phyloP scores from a whole-genome alignment of 2,329 filamentous ascomycete genomes.

The Pestalotiopsis fici region DNA sequence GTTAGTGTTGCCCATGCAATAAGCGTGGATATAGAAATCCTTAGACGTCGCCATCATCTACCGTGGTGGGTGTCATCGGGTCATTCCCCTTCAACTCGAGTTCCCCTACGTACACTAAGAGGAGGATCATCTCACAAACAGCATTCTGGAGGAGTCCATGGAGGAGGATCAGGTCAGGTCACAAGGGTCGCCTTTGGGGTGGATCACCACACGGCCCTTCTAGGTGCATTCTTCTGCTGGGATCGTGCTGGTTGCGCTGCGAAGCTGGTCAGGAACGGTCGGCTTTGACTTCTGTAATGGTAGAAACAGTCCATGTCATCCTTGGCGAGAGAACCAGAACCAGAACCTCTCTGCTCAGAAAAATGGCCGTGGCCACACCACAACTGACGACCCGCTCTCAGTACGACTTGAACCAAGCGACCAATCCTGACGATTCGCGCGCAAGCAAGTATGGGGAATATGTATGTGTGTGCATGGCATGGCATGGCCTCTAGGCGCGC shows the following conservation, averaged over 20 bases:
- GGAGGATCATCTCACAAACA: neutral
- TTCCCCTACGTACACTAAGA: neutral
- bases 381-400: neutral
- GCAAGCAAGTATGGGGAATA: neutral
- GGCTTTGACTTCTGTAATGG: conserved; percentile 9
- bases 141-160: neutral
- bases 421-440: neutral
- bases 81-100: neutral
- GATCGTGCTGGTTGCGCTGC: neutral
- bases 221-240: conserved; percentile 5
- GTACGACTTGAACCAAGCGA: neutral
- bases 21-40: neutral
- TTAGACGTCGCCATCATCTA: neutral
- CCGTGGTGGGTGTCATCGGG: conserved; percentile 6
- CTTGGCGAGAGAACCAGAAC: neutral
- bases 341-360: neutral
- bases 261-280: conserved; percentile 5
- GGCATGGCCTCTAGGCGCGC: neutral
- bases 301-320: neutral
- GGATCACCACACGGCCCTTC: conserved; percentile 9
- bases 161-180: conserved; percentile 2
- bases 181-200: conserved; percentile 2
- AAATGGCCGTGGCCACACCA: neutral
- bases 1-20: neutral
- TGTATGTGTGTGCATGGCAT: neutral